Evolutionary conservation across 306 rosid species (phyloP).

Genomic region (Castanea crenata): DNA sequence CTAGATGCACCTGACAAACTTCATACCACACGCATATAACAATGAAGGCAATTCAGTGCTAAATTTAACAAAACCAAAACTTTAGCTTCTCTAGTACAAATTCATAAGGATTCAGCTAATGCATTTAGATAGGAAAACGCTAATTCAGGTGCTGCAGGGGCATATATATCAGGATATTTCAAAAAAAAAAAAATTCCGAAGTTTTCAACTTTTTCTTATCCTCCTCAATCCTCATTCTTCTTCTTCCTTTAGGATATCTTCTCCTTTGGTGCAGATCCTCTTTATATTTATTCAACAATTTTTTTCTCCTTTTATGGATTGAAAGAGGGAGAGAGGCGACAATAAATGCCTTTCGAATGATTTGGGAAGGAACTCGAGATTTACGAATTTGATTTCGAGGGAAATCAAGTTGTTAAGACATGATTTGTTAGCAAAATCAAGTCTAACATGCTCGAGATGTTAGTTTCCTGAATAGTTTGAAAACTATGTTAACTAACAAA

Average conservation of each 20-base stretch:
- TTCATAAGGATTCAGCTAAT: background rate
- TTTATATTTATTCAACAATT: background rate
- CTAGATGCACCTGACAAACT: background rate
- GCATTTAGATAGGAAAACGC: background rate
- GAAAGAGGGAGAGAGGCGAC: background rate
- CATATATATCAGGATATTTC: background rate
- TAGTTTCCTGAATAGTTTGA: no score
- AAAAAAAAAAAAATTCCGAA: background rate
- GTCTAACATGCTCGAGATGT: no score
- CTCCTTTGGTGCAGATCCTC: background rate
- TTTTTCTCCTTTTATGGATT: background rate
- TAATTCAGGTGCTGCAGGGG: background rate
- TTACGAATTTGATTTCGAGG: no score
- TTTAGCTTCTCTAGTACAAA: background rate
- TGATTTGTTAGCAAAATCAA: no score
- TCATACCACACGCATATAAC: background rate
- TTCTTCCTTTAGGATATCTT: background rate
- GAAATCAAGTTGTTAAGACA: no score
- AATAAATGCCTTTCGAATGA: background rate
- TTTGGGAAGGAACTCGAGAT: background rate
- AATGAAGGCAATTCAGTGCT: background rate
- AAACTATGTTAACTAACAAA: no score
- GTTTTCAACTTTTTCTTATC: background rate
- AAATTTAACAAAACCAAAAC: background rate
- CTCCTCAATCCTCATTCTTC: background rate